A percentile compares a stretch with the other conserved stretches of the same genome.
Evolutionary conservation across 345 rosid species (phyloP).

Genomic region (Hirschfeldia incana): DNA sequence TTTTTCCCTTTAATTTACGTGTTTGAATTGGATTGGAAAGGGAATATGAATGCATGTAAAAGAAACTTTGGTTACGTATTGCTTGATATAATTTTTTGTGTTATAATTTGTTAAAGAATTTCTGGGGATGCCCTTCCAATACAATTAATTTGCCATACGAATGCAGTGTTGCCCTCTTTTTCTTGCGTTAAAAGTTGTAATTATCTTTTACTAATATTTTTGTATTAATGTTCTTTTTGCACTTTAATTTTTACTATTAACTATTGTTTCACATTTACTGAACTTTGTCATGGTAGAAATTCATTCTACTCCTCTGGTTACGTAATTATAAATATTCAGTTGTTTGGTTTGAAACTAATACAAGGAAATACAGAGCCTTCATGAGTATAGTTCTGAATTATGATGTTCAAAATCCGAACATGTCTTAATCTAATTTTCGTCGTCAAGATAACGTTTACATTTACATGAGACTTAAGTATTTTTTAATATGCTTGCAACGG

Average conservation of each 20-base stretch:
- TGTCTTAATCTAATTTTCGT: conserved; percentile 25
- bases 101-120: conserved; percentile 26
- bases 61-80: conserved; percentile 21
- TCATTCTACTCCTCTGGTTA: conserved; percentile 13
- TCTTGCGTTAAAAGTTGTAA: conserved; percentile 5
- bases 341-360: not conserved
- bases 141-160: conserved; percentile 23
- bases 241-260: conserved; percentile 1
- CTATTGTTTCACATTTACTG: not conserved
- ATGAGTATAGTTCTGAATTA: conserved; percentile 2
- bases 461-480: not conserved
- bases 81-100: conserved; percentile 9
- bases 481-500: not conserved
- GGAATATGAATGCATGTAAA: conserved; percentile 17
- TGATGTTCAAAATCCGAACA: conserved; percentile 19
- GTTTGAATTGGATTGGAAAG: conserved; percentile 12
- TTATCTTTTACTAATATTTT: conserved; percentile 1
- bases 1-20: not conserved
- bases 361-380: conserved; percentile 12
- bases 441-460: conserved; percentile 10
- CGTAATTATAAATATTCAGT: not conserved
- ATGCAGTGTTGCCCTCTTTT: conserved; percentile 21
- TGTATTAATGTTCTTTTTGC: conserved; percentile 11
- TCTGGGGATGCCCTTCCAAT: conserved; percentile 19
- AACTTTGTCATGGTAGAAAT: not conserved